Conservation (phyloP, 768 basidiomycete genomes). For the Roridomyces roridus region DNA sequence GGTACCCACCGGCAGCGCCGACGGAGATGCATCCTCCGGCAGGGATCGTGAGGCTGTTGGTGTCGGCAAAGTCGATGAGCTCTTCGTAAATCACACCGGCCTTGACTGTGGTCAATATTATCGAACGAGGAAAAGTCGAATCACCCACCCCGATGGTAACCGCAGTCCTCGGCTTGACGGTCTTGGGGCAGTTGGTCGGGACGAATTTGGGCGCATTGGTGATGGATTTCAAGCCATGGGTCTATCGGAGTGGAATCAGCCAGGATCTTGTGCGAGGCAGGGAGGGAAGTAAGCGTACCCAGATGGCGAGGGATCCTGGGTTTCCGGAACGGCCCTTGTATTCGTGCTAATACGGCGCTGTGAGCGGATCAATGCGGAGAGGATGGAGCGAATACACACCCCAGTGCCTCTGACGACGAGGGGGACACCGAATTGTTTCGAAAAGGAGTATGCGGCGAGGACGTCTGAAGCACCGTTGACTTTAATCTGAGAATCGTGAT, state of each 20-base stretch:
- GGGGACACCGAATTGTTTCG: constrained; percentile 22
- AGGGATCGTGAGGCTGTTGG: no score
- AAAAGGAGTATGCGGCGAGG: constrained; percentile 30
- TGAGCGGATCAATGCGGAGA: background rate
- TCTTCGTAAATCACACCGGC: constrained; percentile 24
- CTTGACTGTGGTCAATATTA: background rate
- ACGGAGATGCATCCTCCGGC: no score
- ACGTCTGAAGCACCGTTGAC: constrained; percentile 17
- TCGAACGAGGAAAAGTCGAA: no score
- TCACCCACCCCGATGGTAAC: background rate
- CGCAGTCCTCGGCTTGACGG: no score
- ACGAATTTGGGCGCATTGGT: background rate
- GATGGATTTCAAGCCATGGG: background rate
- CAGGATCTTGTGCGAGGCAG: no score
- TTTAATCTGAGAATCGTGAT: no score
- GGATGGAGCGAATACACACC: constrained; percentile 9
- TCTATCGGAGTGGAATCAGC: background rate
- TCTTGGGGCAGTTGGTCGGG: background rate
- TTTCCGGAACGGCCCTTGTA: constrained; percentile 31
- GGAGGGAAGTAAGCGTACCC: constrained; percentile 16
- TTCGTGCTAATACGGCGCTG: constrained; percentile 28
- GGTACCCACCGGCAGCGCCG: constrained; percentile 18
- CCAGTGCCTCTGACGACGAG: constrained; percentile 34
- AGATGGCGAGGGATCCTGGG: constrained; percentile 28
- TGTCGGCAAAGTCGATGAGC: no score